Base-by-base conservation (phyloP, 441 rosid genomes). In the Raphanus hybrid region DNA sequence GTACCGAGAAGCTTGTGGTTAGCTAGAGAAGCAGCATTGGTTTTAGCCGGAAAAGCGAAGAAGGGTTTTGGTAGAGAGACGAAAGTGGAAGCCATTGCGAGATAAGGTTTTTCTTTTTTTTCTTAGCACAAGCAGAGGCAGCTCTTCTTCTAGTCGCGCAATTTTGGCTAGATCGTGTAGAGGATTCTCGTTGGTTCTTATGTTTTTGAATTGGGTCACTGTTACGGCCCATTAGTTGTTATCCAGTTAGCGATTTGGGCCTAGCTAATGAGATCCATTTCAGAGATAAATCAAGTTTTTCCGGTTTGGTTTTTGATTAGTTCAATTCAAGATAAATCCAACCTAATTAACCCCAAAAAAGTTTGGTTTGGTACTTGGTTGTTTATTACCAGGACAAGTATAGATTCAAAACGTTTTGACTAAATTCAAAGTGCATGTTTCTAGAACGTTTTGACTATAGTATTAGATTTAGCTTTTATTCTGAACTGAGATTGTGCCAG, bases 41-140 rank as follows among this genome's bases (percentile, higher is more conserved):
- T 15, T 27, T 77, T 88, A 66, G 57, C 73, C 5, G 82, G 73
- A 26, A 79, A 75, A 9, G 78, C 68, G 8, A 69, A 69, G 35
- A 88, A 77, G 70, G 92, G 79, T 34, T 62, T 84, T 2, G 94
- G 86, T 12, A 81, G n/a, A 7, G 90, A 73, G 54, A 89, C 80
- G 64, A 88, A 82, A 26, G 89, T 32, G 20, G 94, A 69, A 74
- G 82, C 82, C 82, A 79, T 78, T n/a, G 76, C 6, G 12, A 48
- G 82, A 79, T 79, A 79, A 79, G 82, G 67, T 74, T 75, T 75
- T 4, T 6, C 41, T 32, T 61, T 8, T 29, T 29, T 29, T 3
- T 29, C 34, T 29, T 29, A 29, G 64, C 68, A 79, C 67, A 34
- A 43, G 34, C 69, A 67, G 69, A 14, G 34, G 67, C 16, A 67